Evolutionary conservation across 352 stramenopile species (phyloP), one percentile per base, ranked within the genome.

Genomic region (Phytophthora capsici): DNA sequence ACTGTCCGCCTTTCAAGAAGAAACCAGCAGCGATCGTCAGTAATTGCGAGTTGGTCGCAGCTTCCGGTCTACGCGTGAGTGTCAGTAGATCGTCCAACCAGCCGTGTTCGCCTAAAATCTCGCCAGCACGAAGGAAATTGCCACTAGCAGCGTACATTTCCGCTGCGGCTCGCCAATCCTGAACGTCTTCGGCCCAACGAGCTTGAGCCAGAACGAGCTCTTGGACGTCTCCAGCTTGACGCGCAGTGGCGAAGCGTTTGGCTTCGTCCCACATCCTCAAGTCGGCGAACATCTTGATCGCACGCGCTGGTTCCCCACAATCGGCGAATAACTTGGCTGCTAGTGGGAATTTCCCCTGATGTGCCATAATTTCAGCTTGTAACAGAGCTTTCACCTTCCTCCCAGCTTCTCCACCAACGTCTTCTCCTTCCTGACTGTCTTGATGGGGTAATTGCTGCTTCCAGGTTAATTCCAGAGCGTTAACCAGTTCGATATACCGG

Each of bases 221-320:
- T 49, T 94, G 81, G 43, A 95, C 88, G 64, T 98, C 89, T 28
- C 95, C 71, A 40, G 83, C 80, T 41, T 88, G 90, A 38, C 73
- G 86, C 58, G 89, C 84, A 10, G 75, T 80, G 3, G 93, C 92
- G 43, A 97, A 97, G 19, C 82, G 83, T 74, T 98, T 98, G 28
- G 95, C 96, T 54, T 98, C 88, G 28, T 98, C 94, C 94, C 94
- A 99, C 76, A 96, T 86, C 7, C 94, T 77, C 17, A 99, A 58
- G 55, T 98, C 91, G 0, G 89, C 82, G 69, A 97, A 98, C 79
- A 99, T 93, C 79, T 97, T 92, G 56, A 98, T 97, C 1, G 96
- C 93, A 13, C 80, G 82, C 32, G 92, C 74, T n/a, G 89, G 64
- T 41, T 96, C 84, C 32, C 82, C 87, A 48, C 80, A 86, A 53